Percentiles rank a stretch among this genome's conserved stretches.
These are phyloP conservation scores for Lippia alba DNA, from an alignment of 305 asterid species.

Conservation along the genomic window DNA sequence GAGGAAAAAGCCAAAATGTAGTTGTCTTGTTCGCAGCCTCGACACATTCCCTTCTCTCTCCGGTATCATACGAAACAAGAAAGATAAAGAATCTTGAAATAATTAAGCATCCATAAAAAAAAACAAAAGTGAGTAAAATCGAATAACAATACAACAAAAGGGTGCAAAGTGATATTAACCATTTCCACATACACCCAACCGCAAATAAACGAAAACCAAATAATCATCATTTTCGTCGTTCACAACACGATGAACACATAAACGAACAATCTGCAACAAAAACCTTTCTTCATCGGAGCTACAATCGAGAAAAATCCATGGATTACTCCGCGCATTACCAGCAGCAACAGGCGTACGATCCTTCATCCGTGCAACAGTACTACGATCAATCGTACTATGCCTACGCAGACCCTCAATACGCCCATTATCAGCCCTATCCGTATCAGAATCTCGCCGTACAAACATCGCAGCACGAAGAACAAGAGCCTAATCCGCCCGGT, in stretches of 20 bases:
- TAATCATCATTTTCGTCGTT: neutral
- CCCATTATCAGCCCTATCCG: constrained; percentile 34
- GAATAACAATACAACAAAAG: neutral
- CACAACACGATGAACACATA: neutral
- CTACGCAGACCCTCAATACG: constrained; percentile 46
- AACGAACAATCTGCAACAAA: constrained; percentile 2
- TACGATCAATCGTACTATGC: constrained; percentile 43
- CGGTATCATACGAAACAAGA: neutral
- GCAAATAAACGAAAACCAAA: neutral
- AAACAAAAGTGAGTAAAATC: too few relatives aligned
- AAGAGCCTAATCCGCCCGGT: constrained; percentile 60
- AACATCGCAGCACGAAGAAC: constrained; percentile 41
- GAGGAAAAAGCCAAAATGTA: neutral
- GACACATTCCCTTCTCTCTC: neutral
- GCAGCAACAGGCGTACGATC: constrained; percentile 41
- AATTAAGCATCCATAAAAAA: too few relatives aligned
- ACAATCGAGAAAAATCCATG: constrained; percentile 26
- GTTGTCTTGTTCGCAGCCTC: neutral
- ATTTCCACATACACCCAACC: neutral
- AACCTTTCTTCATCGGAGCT: neutral
- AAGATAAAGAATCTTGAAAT: too few relatives aligned
- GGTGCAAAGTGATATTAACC: neutral
- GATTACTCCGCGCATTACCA: constrained; percentile 33
- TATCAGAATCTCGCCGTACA: constrained; percentile 39
- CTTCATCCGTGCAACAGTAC: constrained; percentile 42